Evolutionary conservation across 257 asterid species (phyloP).

Genomic region (Cruciata laevipes): DNA sequence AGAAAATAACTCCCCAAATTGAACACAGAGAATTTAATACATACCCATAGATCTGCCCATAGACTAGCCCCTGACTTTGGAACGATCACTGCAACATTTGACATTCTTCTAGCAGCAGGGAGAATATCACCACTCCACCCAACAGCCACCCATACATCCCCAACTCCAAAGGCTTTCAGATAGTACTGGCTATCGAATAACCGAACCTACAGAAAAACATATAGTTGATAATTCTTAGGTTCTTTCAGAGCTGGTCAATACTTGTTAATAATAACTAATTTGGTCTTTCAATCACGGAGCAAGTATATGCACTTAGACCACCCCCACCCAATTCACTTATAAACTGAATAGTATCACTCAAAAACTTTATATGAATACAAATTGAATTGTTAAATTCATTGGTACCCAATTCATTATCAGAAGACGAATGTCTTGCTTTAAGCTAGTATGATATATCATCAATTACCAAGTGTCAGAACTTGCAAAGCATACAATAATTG

Average conservation of each 20-base stretch:
- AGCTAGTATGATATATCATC: not conserved
- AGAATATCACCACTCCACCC: slow-evolving; percentile 94
- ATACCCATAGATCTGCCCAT: slow-evolving; percentile 98
- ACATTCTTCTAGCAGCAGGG: slow-evolving; percentile 82
- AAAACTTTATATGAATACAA: too few species aligned
- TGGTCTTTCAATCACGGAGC: too few species aligned
- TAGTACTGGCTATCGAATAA: slow-evolving; percentile 72
- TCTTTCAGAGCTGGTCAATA: not conserved
- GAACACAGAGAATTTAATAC: slow-evolving; percentile 13
- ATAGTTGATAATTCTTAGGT: not conserved
- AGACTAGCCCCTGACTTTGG: slow-evolving; percentile 92
- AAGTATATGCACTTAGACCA: too few species aligned
- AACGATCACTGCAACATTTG: slow-evolving; percentile 74
- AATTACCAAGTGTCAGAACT: not conserved
- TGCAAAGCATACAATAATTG: not conserved
- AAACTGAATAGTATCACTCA: not conserved
- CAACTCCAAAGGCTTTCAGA: slow-evolving; percentile 79
- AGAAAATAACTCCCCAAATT: not conserved
- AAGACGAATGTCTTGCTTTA: not conserved
- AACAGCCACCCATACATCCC: slow-evolving; percentile 94
- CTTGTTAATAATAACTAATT: not conserved
- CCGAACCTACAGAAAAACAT: slow-evolving; percentile 53
- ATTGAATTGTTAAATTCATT: not conserved
- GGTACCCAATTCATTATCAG: too few species aligned
- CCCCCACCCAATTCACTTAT: not conserved